These are phyloP conservation scores for Pontederia paniculata DNA, from an alignment of 176 grass and related monocot species.

Conservation along the genomic window DNA sequence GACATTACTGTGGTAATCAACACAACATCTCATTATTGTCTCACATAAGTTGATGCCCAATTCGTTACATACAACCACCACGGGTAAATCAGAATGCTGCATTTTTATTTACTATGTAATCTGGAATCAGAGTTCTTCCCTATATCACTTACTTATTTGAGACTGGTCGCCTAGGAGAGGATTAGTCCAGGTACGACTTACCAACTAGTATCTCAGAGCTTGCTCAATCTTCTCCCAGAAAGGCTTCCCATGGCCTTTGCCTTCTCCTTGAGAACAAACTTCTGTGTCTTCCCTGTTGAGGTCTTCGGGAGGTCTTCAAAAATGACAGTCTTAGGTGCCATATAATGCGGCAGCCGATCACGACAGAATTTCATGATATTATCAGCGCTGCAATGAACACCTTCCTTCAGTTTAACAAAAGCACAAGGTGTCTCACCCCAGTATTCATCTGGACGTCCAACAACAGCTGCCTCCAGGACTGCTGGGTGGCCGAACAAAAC, in stretches of 20 bases:
- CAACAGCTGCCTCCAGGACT: conserved; percentile 59
- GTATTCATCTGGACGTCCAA: conserved; percentile 53
- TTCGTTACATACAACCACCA: too few relatives aligned
- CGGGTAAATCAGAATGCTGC: too few relatives aligned
- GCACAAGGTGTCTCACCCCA: conserved; percentile 96
- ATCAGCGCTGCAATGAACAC: conserved; percentile 1
- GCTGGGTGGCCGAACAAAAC: conserved; percentile 56
- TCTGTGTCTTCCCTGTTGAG: conserved; percentile 79
- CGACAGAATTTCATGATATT: conserved; percentile 64
- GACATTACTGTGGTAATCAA: too few relatives aligned
- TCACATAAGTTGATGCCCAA: too few relatives aligned
- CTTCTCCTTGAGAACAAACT: conserved; percentile 55
- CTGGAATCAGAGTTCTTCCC: too few relatives aligned
- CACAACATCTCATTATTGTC: too few relatives aligned
- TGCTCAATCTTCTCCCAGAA: too few relatives aligned
- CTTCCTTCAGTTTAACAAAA: conserved; percentile 43
- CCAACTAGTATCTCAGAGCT: too few relatives aligned
- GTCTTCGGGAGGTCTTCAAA: conserved; percentile 75
- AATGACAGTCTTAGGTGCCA: conserved; percentile 66
- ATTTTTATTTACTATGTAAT: too few relatives aligned
- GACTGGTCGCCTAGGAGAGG: too few relatives aligned
- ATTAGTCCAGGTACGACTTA: too few relatives aligned
- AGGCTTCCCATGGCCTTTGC: conserved; percentile 28
- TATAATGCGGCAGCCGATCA: conserved; percentile 44
- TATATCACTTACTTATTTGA: too few relatives aligned